Percentiles rank a stretch among this genome's conserved stretches.
Conservation (phyloP, 2,329 filamentous ascomycete species). For the Orbilia javanica region DNA sequence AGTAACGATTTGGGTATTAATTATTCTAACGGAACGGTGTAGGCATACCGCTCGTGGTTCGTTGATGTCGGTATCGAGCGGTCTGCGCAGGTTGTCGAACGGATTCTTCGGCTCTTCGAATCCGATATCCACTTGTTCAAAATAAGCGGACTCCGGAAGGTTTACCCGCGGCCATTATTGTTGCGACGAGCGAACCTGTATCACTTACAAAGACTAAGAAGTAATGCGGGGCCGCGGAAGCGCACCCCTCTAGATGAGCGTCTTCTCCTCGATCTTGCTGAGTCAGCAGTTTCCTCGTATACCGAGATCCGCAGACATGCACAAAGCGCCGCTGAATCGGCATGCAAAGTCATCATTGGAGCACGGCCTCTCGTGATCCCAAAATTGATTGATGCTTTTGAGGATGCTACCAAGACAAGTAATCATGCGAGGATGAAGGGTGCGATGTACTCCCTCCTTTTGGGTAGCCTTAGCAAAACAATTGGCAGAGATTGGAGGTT, state of each 20-base stretch:
- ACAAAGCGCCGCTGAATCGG: slow-evolving; percentile 91
- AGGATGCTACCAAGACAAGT: slow-evolving; percentile 80
- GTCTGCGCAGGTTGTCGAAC: slow-evolving; percentile 91
- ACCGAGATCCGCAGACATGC: slow-evolving; percentile 95
- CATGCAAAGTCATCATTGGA: slow-evolving; percentile 89
- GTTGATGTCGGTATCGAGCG: slow-evolving; percentile 96
- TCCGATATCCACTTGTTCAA: slow-evolving; percentile 93
- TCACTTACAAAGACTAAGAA: slow-evolving; percentile 90
- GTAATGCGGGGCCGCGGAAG: slow-evolving; percentile 88
- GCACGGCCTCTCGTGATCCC: slow-evolving; percentile 90
- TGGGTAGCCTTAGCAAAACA: slow-evolving; percentile 88
- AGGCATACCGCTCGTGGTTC: slow-evolving; percentile 90
- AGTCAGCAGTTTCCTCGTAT: slow-evolving; percentile 90
- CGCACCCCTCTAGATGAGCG: slow-evolving; percentile 91
- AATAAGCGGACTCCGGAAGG: slow-evolving; percentile 89
- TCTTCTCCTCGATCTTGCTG: slow-evolving; percentile 85
- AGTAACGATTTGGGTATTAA: not conserved
- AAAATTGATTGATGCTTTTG: slow-evolving; percentile 81
- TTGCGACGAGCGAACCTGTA: slow-evolving; percentile 94
- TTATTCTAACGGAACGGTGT: slow-evolving; percentile 22
- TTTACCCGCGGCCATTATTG: slow-evolving; percentile 91
- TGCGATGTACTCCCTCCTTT: slow-evolving; percentile 88
- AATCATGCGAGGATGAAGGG: slow-evolving; percentile 96
- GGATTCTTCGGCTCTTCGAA: slow-evolving; percentile 84
- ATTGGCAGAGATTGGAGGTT: slow-evolving; percentile 94